Conservation (phyloP, 2,329 filamentous ascomycete species). For the Daldinia sp. region DNA sequence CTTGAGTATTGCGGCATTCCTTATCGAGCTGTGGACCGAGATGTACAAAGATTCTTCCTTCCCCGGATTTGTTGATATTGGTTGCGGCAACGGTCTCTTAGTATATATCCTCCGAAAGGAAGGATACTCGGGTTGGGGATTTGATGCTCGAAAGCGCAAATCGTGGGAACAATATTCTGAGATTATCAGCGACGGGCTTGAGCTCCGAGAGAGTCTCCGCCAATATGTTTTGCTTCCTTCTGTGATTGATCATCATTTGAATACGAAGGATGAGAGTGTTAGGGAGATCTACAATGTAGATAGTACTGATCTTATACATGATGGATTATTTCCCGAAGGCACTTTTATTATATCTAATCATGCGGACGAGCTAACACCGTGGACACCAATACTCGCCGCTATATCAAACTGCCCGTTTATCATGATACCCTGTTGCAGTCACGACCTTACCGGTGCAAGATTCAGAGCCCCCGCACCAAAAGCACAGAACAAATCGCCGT, state of each 20-base stretch:
- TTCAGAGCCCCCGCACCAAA: constrained; percentile 73
- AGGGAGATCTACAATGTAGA: constrained; percentile 21
- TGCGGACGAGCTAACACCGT: constrained; percentile 93
- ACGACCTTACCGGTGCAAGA: constrained; percentile 77
- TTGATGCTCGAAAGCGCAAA: constrained; percentile 86
- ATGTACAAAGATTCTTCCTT: constrained; percentile 75
- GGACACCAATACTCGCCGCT: constrained; percentile 89
- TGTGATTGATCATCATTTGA: constrained; percentile 45
- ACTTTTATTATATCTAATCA: constrained; percentile 98
- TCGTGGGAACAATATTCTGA: constrained; percentile 78
- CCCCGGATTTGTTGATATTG: constrained; percentile 93
- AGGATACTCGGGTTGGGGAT: constrained; percentile 87
- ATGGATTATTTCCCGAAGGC: constrained; percentile 73
- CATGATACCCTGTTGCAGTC: constrained; percentile 94
- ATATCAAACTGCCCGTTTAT: constrained; percentile 83
- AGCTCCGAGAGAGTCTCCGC: constrained; percentile 49
- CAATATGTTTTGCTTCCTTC: constrained; percentile 60
- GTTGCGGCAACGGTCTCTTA: constrained; percentile 92
- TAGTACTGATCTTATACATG: constrained; percentile 51
- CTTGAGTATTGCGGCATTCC: constrained; percentile 85
- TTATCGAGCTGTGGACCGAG: constrained; percentile 88
- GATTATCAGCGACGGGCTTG: constrained; percentile 22
- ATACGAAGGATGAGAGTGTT: constrained; percentile 28
- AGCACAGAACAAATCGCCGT: constrained; percentile 61
- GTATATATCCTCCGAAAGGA: constrained; percentile 83